Base-by-base conservation (phyloP, 257 asterid genomes). In the Thymus mandschuricus region DNA sequence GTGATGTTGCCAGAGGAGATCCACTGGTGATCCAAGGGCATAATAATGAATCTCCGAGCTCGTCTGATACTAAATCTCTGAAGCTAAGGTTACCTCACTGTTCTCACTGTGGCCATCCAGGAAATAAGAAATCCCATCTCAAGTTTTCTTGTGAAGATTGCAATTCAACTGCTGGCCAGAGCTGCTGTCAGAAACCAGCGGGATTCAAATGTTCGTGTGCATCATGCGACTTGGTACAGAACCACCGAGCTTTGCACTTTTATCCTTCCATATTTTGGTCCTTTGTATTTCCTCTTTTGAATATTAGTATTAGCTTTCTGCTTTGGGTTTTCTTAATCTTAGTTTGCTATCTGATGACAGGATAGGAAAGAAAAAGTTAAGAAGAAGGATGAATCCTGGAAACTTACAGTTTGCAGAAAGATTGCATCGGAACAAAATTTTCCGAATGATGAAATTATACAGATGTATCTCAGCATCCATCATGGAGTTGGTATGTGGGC, bases 81-180 rank as follows among this genome's bases (percentile, higher is more conserved):
- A 87, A 82, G 75, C 70, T 77, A 41, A 94, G 87, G 74, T 15
- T 66, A 48, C 86, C 88, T 71, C 99, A 95, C 79, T 95, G 99
- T 80, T 88, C 99, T 8, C 77, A 80, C 48, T 95, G 99, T 78
- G 99, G 99, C 54, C 98, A 92, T 79, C 98, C 94, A 1, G 98
- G 99, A 60, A 92, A 84, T 80, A 95, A 89, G 81, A 88, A 78
- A 81, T 73, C 83, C 80, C 99, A 95, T 81, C 79, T 82, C 75
- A 87, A 80, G 83, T 76, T 80, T 76, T 78, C 92, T 77, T 95
- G 97, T 71, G 82, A 86, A 67, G 35, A 66, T 76, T 95, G 99
- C 87, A 71, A 75, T 77, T 75, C 86, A 60, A 78, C 68, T 13
- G 54, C 78, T 51, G 89, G 91, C 9, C 66, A 80, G 56, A 86